phyloP scores from a whole-genome alignment of 306 rosid genomes.

The Prunus mume region DNA sequence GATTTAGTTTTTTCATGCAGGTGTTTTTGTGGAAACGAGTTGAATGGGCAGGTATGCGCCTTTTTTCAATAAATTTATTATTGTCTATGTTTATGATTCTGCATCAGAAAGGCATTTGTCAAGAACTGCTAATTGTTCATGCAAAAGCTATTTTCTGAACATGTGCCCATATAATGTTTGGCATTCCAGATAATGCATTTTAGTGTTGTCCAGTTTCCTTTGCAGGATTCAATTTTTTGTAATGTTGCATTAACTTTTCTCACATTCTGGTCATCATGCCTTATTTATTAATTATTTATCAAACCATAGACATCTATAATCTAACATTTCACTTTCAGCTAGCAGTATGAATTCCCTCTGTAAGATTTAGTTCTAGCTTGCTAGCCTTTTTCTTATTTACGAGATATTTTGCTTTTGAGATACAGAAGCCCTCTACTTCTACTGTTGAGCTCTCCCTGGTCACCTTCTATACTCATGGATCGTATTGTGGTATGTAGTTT shows the following conservation, averaged over 20 bases:
- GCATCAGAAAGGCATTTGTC: neutral
- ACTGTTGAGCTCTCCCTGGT: conserved; percentile 68
- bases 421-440: conserved; percentile 69
- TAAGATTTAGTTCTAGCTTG: conserved; percentile 11
- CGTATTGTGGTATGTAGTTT: conserved; percentile 73
- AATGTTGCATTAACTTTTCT: no score
- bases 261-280: no score
- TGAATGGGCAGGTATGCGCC: conserved; percentile 65
- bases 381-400: conserved; percentile 13
- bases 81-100: neutral
- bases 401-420: conserved; percentile 21
- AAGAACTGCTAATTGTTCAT: neutral
- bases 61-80: conserved; percentile 20
- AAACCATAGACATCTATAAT: neutral
- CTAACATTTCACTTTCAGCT: neutral
- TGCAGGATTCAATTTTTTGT: no score
- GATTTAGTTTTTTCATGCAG: conserved; percentile 47
- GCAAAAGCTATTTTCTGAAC: neutral
- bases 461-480: conserved; percentile 81
- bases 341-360: neutral
- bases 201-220: no score
- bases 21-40: conserved; percentile 64
- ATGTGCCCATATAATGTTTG: neutral
- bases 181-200: no score
- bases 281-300: neutral